Base-by-base conservation (phyloP, 495 filamentous ascomycete species). In the Xylaria grammica region DNA sequence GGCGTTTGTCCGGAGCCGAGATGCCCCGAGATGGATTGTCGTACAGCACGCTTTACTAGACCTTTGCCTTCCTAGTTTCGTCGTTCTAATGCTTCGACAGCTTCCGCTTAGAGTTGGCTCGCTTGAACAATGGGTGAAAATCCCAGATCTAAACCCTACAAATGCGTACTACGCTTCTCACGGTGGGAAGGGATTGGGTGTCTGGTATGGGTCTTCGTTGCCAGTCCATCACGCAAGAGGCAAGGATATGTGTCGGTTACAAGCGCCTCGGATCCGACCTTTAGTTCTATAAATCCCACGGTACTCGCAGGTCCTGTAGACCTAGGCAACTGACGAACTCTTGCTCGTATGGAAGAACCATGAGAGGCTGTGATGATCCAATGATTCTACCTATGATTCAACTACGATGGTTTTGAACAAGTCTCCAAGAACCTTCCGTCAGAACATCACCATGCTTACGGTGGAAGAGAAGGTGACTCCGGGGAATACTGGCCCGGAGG, bases 91-190 rank as follows among this genome's bases (percentile, higher is more conserved):
- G 38, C 7, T 26, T 55, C 15, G 22, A 27, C 34, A 42, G 34
- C 22, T 55, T 55, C 52, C 34, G 29, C 20, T 55, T 32, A 22
- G 3, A 24, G 52, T 27, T 55, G 34, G 52, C 5, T 54, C 40
- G 34, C 34, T 4, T 40, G 34, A 24, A n/a, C 32, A 42, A 40
- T 17, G 0, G 22, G 30, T 29, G 26, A 4, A 7, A 51, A 27
- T 3, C 26, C 46, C 27, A 3, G 4, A 17, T 7, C 13, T 13
- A 8, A 30, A 30, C 27, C 49, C 9, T n/a, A 27, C 15, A 51
- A 17, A 29, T n/a, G n/a, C n/a, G n/a, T 50, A 1, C 29, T 24
- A 10, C 20, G 48, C 24, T n/a, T 50, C 49, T 10, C 26, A 51
- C 15, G 20, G 26, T n/a, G n/a, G n/a, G n/a, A n/a, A n/a, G n/a